Base-by-base conservation (phyloP, 805 yeast genomes). In the Schwanniomyces pseudopolymorphus region DNA sequence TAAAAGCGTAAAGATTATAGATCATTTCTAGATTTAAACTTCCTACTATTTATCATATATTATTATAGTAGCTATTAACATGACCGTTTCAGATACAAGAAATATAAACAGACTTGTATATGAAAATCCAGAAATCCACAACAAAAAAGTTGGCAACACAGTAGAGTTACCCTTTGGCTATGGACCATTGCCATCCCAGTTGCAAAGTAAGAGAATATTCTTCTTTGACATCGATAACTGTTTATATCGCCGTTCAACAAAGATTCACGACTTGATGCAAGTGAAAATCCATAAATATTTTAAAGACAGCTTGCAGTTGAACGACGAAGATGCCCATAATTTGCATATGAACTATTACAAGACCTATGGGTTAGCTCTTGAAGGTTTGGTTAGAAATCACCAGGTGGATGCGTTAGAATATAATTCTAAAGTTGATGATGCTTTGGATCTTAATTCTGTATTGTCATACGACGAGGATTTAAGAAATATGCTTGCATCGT, bases 221-320 rank as follows among this genome's bases (percentile, higher is more conserved):
- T 89, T 83, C 66, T 92, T 92, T 58, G 99, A 92, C 63, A 89
- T 92, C 45, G 99, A 92, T 71, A 92, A 92, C 64, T 90, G 97
- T 63, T 76, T 92, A 25, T 92, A 92, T 67, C 77, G 79, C 44
- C 72, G 90, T 47, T 82, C 89, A 1, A 79, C 87, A 20, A 76
- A 77, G 62, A 87, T 92, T 56, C 95, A 86, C 57, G 94, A 87
- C 55, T 61, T 89, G 66, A 92, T 92, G 97, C 96, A 87, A 58
- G 82, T 79, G 14, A 84, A 83, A 50, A 92, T 94, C 55, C 92
- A 88, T 53, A 71, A 84, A 40, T 92, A 86, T 66, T 89, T 94
- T 71, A 85, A 83, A 56, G 75, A 77, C 45, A 74, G 77, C 40
- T 72, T 92, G 43, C 60, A 73, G 16, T 67, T 92, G 36, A 70